Conservation (phyloP, 2,329 filamentous ascomycete genomes). For the Podosphaera leucotricha region DNA sequence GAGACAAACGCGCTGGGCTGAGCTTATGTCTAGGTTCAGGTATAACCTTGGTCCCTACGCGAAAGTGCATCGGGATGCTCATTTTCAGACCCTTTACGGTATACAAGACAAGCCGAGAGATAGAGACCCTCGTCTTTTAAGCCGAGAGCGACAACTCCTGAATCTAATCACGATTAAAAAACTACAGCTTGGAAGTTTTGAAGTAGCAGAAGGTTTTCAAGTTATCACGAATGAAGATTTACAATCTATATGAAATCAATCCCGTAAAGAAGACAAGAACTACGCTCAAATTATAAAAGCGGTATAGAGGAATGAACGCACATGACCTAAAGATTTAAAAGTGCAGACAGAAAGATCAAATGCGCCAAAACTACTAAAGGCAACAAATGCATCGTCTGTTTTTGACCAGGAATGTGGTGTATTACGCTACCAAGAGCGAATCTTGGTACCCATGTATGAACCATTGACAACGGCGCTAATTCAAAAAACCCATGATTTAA, state of each 20-base stretch:
- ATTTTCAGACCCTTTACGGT: background rate
- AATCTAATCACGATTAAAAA: background rate
- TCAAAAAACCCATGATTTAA: background rate
- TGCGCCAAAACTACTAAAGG: background rate
- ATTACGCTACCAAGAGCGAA: background rate
- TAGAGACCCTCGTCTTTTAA: background rate
- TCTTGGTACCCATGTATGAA: background rate
- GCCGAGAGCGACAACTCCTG: background rate
- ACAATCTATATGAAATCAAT: background rate
- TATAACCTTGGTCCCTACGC: background rate
- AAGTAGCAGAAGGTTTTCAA: background rate
- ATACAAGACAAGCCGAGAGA: slow-evolving; percentile 1
- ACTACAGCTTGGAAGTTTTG: background rate
- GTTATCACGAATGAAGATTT: background rate
- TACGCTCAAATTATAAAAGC: background rate
- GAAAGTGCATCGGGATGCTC: background rate
- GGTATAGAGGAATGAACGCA: background rate
- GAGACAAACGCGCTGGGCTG: background rate
- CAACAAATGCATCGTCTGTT: background rate
- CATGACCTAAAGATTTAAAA: background rate
- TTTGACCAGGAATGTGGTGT: background rate
- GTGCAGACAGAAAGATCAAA: background rate
- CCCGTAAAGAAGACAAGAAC: background rate
- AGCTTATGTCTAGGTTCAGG: background rate
- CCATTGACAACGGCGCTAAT: background rate